These are phyloP conservation scores for Neoscytalidium dimidiatum DNA, from an alignment of 2,329 filamentous ascomycete genomes.

Conservation along the genomic window DNA sequence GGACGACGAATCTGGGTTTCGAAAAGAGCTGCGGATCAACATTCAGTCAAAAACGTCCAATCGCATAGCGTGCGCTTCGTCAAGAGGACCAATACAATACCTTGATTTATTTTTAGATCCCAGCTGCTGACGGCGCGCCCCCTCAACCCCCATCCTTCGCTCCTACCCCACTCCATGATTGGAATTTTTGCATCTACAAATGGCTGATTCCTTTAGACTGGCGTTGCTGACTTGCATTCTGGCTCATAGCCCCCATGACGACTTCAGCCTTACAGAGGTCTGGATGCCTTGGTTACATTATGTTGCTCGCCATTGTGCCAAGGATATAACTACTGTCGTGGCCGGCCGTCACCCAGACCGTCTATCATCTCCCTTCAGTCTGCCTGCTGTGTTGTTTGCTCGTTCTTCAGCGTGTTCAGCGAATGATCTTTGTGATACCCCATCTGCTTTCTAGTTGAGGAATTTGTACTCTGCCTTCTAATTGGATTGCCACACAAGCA, in stretches of 20 bases:
- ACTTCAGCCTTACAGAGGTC: not conserved
- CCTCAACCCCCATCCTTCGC: not conserved
- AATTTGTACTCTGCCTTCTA: not conserved
- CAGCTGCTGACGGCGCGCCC: not conserved
- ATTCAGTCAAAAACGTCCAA: not conserved
- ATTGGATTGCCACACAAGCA: not conserved
- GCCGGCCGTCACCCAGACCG: not conserved
- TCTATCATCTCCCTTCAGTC: not conserved
- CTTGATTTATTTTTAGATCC: conserved; percentile 6
- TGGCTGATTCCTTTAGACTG: not conserved
- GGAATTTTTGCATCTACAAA: not conserved
- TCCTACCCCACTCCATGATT: conserved; percentile 2
- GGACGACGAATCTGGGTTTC: not conserved
- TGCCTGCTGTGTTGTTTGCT: not conserved
- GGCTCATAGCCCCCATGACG: not conserved
- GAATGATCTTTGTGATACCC: not conserved
- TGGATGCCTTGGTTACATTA: not conserved
- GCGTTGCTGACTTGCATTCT: conserved; percentile 10
- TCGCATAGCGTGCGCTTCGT: not conserved
- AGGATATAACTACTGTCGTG: not conserved
- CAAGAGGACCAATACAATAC: not conserved
- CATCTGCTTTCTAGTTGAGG: not conserved
- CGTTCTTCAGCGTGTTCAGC: not conserved
- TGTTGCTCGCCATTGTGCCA: not conserved
- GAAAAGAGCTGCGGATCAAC: not conserved